Evolutionary conservation across 2,329 filamentous ascomycete genomes (phyloP).

Genomic region (Orbilia ellipsospora): DNA sequence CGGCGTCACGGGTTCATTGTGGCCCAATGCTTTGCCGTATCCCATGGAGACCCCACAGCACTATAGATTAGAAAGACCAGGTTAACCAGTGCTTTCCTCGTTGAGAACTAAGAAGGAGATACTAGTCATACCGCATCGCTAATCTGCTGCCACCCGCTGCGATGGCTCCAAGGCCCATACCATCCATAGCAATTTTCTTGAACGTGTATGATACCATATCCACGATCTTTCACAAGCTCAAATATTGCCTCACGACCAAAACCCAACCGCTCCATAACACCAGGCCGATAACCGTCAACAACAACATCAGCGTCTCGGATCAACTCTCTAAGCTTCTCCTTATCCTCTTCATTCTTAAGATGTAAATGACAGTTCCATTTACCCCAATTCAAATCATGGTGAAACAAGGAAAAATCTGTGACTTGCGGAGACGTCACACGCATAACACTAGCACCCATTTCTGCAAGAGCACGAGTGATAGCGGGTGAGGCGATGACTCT

Average conservation of each 20-base stretch:
- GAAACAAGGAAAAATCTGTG: conserved; percentile 63
- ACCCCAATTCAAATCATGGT: conserved; percentile 67
- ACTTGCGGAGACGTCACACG: conserved; percentile 63
- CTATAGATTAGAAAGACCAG: conserved; percentile 12
- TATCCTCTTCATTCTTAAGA: conserved; percentile 63
- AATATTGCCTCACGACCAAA: conserved; percentile 64
- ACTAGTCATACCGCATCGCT: conserved; percentile 63
- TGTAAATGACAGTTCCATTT: conserved; percentile 66
- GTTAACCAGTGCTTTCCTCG: no score
- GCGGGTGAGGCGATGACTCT: conserved; percentile 67
- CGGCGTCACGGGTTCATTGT: conserved; percentile 64
- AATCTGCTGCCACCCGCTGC: conserved; percentile 69
- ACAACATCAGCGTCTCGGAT: conserved; percentile 67
- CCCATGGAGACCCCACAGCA: conserved; percentile 65
- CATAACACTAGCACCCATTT: conserved; percentile 66
- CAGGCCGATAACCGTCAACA: conserved; percentile 67
- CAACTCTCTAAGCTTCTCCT: conserved; percentile 63
- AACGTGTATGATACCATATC: conserved; percentile 65
- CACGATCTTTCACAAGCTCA: conserved; percentile 63
- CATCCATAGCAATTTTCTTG: conserved; percentile 69
- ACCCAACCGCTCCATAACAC: conserved; percentile 65
- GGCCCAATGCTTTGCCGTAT: conserved; percentile 66
- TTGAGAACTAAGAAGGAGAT: not conserved
- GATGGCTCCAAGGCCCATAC: conserved; percentile 65
- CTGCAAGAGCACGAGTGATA: conserved; percentile 64